Base-by-base conservation (phyloP, 1,284 basidiomycete genomes). In the Blastosporella zonata region DNA sequence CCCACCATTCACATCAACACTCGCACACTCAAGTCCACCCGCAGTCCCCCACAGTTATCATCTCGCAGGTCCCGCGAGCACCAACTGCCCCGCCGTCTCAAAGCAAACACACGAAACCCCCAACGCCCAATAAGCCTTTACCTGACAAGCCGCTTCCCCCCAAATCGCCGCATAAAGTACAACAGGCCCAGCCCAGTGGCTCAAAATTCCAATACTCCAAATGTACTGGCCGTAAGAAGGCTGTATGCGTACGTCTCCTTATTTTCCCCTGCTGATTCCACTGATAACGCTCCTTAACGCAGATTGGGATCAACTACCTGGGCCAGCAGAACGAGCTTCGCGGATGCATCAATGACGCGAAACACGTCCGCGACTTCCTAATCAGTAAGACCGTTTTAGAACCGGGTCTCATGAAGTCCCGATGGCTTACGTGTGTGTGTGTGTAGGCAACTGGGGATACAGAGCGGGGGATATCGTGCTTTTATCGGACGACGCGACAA, bases 291-390 rank as follows among this genome's bases (percentile, higher is more conserved):
- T 43, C 35, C 15, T 36, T 43, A 36, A 36, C 25, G 25, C 53
- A 83, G 84, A 83, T 90, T 55, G 88, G 87, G 0, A 84, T 93
- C 59, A 93, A 93, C 66, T 95, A 94, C 61, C 62, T 60, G 9
- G 86, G 89, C 0, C 78, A 81, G 49, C 58, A 60, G 0, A 76
- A 80, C 46, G 79, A 79, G 55, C 74, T 94, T 6, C 68, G 72
- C 1, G 91, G 92, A 17, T 94, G 93, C 57, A 78, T 93, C 59
- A 94, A 94, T 59, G 93, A 96, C 62, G 87, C 85, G 8, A 74
- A 70, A 55, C 84, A 85, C 55, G 77, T 94, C 39, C 74, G 77
- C 45, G 66, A 74, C 10, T 93, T 91, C 70, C 71, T 93, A 23
- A 79, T 79, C 41, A 68, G 87, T 90, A 54, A 51, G 49, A n/a